These are phyloP conservation scores for Didymella segeticola DNA, from an alignment of 2,329 filamentous ascomycete genomes.

Conservation along the genomic window DNA sequence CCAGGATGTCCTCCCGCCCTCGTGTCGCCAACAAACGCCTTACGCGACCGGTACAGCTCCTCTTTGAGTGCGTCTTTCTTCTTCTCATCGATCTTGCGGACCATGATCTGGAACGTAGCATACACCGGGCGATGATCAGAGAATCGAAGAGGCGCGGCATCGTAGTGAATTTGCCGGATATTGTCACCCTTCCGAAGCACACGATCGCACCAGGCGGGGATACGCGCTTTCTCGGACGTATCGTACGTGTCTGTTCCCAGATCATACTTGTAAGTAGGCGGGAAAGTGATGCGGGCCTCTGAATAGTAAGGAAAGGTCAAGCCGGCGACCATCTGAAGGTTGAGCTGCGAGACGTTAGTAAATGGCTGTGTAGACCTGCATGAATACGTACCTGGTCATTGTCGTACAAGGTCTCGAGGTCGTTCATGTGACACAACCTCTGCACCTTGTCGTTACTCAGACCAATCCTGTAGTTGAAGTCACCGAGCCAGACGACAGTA, in stretches of 20 bases:
- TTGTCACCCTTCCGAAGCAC: conserved; percentile 86
- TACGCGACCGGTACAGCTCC: conserved; percentile 73
- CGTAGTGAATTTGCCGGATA: conserved; percentile 82
- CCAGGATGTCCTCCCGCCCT: conserved; percentile 60
- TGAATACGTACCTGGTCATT: conserved; percentile 77
- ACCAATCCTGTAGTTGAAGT: conserved; percentile 98
- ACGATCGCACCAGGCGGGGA: conserved; percentile 96
- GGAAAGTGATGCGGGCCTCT: conserved; percentile 84
- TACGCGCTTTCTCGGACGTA: conserved; percentile 91
- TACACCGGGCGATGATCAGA: conserved; percentile 98
- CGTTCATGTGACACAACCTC: conserved; percentile 72
- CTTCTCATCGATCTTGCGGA: conserved; percentile 79
- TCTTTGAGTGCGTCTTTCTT: conserved; percentile 75
- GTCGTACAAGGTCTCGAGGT: conserved; percentile 82
- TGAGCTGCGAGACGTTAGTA: conserved; percentile 65
- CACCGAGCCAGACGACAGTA: conserved; percentile 87
- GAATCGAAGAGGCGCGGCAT: conserved; percentile 81
- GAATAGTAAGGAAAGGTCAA: conserved; percentile 90
- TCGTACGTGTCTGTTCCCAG: conserved; percentile 88
- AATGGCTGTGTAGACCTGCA: neutral
- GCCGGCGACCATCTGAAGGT: conserved; percentile 94
- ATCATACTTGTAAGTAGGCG: conserved; percentile 96
- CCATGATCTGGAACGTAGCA: conserved; percentile 82
- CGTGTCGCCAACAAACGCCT: conserved; percentile 69
- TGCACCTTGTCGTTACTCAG: conserved; percentile 79